Conservation (phyloP, 148 eudicot species). For the Rhododendron molle region DNA sequence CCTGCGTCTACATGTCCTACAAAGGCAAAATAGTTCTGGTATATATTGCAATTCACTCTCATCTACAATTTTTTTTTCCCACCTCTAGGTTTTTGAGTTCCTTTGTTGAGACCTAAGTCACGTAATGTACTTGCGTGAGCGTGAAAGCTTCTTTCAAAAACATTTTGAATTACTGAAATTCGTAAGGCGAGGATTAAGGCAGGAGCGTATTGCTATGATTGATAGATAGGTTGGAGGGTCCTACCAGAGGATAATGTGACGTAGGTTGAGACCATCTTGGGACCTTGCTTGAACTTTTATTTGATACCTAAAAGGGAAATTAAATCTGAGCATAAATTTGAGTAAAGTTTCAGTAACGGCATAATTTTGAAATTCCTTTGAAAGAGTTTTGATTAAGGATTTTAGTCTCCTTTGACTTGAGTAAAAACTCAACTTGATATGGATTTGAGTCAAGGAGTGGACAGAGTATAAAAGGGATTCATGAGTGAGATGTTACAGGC, state of each 20-base stretch:
- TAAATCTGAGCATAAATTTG: not conserved
- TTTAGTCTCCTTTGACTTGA: not conserved
- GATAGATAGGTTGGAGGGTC: not conserved
- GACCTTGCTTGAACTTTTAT: not conserved
- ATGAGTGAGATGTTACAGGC: not conserved
- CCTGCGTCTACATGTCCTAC: constrained; percentile 78
- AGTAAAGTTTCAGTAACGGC: not conserved
- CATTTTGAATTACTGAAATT: not conserved
- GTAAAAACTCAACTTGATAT: not conserved
- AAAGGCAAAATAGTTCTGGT: constrained; percentile 88
- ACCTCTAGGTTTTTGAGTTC: not conserved
- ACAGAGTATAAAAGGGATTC: not conserved
- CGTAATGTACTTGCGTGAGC: not conserved
- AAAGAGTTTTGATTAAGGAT: not conserved
- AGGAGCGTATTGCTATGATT: not conserved
- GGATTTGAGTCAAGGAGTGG: not conserved
- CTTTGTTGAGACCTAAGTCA: not conserved
- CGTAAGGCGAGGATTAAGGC: not conserved
- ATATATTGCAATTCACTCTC: constrained; percentile 6
- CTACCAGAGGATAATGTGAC: not conserved
- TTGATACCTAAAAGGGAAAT: not conserved
- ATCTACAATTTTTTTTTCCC: not conserved
- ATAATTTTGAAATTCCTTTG: not conserved
- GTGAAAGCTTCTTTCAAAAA: not conserved
- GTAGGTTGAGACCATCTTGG: not conserved